Conservation (phyloP, 2,329 filamentous ascomycete genomes). For the Calonectria crousiana region DNA sequence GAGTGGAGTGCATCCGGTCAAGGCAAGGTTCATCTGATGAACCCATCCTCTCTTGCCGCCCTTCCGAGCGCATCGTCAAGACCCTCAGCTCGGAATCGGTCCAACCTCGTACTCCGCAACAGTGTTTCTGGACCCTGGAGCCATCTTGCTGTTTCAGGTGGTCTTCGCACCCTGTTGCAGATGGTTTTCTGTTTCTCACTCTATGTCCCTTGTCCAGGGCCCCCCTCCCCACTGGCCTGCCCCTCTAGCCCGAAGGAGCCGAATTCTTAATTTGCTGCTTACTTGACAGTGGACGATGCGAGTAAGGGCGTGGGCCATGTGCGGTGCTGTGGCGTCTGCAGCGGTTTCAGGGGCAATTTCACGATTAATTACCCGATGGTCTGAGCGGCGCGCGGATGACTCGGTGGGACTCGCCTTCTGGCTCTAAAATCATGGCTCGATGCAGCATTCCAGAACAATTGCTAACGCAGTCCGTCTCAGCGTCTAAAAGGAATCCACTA, state of each 20-base stretch:
- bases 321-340: not conserved
- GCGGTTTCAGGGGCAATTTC: slow-evolving; percentile 5
- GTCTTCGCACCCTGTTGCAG: not conserved
- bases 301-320: slow-evolving; percentile 1
- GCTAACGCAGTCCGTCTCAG: slow-evolving; percentile 2
- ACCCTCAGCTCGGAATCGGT: slow-evolving; percentile 1
- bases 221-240: not conserved
- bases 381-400: slow-evolving; percentile 4
- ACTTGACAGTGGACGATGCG: not conserved
- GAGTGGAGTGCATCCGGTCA: not conserved
- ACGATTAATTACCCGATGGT: slow-evolving; percentile 8
- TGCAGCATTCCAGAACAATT: not conserved
- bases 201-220: not conserved
- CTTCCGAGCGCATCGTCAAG: not conserved
- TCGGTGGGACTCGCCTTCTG: not conserved
- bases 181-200: not conserved
- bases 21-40: not conserved
- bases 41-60: not conserved
- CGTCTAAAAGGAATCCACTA: not conserved
- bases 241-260: not conserved
- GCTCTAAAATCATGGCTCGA: not conserved
- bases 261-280: slow-evolving; percentile 1
- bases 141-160: not conserved
- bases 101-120: not conserved
- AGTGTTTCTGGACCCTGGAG: not conserved